Evolutionary conservation across 2,329 filamentous ascomycete genomes (phyloP), one percentile per base, ranked within the genome.

Genomic region (Fusarium sp.): DNA sequence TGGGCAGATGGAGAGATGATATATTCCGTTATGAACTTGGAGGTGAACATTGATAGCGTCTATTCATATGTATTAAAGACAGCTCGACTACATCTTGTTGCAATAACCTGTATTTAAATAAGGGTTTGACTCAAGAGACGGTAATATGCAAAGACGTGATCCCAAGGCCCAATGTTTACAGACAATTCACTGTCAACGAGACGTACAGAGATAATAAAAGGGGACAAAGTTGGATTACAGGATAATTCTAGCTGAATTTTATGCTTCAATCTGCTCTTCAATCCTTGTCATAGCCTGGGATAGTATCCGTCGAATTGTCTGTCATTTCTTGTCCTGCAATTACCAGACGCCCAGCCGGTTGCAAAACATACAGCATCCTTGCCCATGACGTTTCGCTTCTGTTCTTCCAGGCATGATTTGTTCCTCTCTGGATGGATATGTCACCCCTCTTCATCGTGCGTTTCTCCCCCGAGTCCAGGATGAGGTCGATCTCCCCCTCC

Each of bases 341-440:
- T 23, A 48, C 46, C n/a, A 48, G 11, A 34, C 46, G 28, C 46
- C 31, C 46, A 36, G 46, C 46, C 30, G 46, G 46, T 9, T 48
- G 46, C 8, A 48, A 31, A 12, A 53, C 50, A 53, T 53, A 53
- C 50, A 53, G 34, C 50, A 53, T 53, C 6, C 50, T 37, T 27
- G 50, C 50, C 50, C 50, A 53, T 2, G 31, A 39, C 0, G 50
- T 53, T 13, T 30, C 36, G 15, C 46, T 48, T 30, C 15, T 40
- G 34, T 53, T 53, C 31, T 40, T 40, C 50, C 50, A 53, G n/a
- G 34, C 34, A 15, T 53, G 50, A 10, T 53, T 53, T 30, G 50
- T 53, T 9, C 50, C 50, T 41, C 50, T 53, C 50, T 53, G 50
- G 34, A 53, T 10, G 8, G 50, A 53, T 15, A 53, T 40, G 23